Base-by-base conservation (phyloP, 768 basidiomycete species). In the Tricholoma sp. region DNA sequence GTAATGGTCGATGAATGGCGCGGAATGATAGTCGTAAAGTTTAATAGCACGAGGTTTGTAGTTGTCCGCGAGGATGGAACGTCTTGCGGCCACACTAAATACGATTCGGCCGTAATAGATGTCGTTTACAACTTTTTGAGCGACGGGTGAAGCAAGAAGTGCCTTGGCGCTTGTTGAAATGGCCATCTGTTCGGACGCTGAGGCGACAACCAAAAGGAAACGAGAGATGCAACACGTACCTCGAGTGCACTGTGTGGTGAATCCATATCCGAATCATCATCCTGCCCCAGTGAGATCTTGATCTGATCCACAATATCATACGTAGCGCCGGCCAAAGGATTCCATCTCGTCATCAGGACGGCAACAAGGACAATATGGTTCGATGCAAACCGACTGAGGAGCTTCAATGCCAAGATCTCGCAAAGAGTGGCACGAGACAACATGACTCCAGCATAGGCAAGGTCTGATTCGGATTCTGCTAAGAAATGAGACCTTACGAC, bases 341-440 rank as follows among this genome's bases (percentile, higher is more conserved):
- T 90, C 89, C 91, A 97, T 55, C 80, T 82, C 0, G 84, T 86
- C 0, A 90, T 94, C 51, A 98, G 72, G 28, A 90, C 88, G 8
- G 88, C 84, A 28, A 88, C 76, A 17, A 94, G 78, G 55, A 88
- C 83, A n/a, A 94, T 80, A 65, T 89, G 81, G 62, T 85, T 82
- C 4, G 80, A 80, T 1, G 89, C 85, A 64, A 90, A 94, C 32
- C 79, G 78, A 18, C 80, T 82, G 10, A 94, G 76, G 20, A 95
- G 80, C 65, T 97, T 97, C 76, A 92, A 84, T 8, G 95, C 93
- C 17, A 97, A 70, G 13, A 97, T 82, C 67, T 97, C 93, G 70
- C 92, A 95, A 9, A 95, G 77, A 31, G 78, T 85, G 4, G 93
- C 94, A 41, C 77, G 72, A 31, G 77, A 74, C 7, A 75, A 69